Conservation (phyloP, 371 early-diverging fungal genomes). For the Dentiscutata heterogama region DNA sequence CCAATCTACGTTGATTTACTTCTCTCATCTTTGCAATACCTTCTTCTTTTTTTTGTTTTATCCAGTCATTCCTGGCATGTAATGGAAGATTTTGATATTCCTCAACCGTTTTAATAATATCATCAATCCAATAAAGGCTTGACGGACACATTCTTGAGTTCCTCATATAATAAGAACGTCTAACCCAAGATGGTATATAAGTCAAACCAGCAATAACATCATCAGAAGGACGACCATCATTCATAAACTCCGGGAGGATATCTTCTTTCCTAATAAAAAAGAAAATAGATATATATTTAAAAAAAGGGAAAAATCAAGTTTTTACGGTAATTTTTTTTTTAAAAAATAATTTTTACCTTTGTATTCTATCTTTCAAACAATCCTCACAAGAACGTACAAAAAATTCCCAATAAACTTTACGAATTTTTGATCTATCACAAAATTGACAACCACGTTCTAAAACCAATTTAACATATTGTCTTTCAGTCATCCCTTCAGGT, state of each 20-base stretch:
- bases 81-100: not conserved
- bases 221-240: not conserved
- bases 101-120: not conserved
- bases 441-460: slow-evolving; percentile 33
- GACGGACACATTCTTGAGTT: not conserved
- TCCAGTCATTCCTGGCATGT: not conserved
- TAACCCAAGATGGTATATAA: not conserved
- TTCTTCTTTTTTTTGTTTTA: not conserved
- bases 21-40: slow-evolving; percentile 5
- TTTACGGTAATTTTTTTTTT: no score
- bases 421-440: slow-evolving; percentile 11
- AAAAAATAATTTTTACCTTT: not conserved
- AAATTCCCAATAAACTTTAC: slow-evolving; percentile 40
- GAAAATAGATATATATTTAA: no score
- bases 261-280: not conserved
- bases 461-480: not conserved
- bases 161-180: no score
- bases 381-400: slow-evolving; percentile 13
- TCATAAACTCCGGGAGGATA: not conserved
- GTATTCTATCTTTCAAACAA: slow-evolving; percentile 3
- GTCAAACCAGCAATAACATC: slow-evolving; percentile 6
- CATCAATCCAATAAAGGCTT: slow-evolving; percentile 8
- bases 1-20: not conserved
- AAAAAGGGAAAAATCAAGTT: no score
- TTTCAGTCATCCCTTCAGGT: slow-evolving; percentile 41